Conservation (phyloP, 2,329 filamentous ascomycete genomes). For the Cytospora mali region DNA sequence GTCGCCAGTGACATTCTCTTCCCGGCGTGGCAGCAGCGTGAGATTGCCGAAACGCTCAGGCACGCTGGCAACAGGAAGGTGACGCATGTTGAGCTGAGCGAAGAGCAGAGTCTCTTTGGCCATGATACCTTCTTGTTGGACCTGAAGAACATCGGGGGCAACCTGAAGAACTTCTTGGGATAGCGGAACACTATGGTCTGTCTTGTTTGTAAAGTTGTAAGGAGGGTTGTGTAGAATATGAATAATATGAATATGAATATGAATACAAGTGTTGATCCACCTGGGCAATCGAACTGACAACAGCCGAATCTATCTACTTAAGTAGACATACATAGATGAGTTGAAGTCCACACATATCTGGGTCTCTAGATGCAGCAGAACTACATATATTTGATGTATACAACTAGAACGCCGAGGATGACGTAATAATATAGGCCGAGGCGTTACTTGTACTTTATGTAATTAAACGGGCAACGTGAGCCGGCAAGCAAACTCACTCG, state of each 20-base stretch:
- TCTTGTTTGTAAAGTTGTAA: background rate
- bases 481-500: background rate
- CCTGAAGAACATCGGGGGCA: slow-evolving; percentile 86
- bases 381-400: no score
- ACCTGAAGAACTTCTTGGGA: slow-evolving; percentile 75
- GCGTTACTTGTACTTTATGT: background rate
- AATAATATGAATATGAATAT: no score
- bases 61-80: slow-evolving; percentile 79
- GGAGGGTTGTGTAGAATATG: background rate
- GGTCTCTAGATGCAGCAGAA: no score
- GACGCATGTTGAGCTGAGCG: slow-evolving; percentile 85
- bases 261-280: no score
- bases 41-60: slow-evolving; percentile 83
- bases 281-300: no score
- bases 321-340: no score
- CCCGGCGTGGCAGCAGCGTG: slow-evolving; percentile 95
- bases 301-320: no score
- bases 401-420: background rate
- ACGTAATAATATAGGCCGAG: background rate
- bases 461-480: background rate
- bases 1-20: slow-evolving; percentile 96
- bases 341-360: no score
- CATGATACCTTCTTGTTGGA: slow-evolving; percentile 97
- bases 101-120: slow-evolving; percentile 92
- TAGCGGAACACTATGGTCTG: slow-evolving; percentile 40